Evolutionary conservation across 768 basidiomycete genomes (phyloP).

Genomic region (Pisolithus sp.): DNA sequence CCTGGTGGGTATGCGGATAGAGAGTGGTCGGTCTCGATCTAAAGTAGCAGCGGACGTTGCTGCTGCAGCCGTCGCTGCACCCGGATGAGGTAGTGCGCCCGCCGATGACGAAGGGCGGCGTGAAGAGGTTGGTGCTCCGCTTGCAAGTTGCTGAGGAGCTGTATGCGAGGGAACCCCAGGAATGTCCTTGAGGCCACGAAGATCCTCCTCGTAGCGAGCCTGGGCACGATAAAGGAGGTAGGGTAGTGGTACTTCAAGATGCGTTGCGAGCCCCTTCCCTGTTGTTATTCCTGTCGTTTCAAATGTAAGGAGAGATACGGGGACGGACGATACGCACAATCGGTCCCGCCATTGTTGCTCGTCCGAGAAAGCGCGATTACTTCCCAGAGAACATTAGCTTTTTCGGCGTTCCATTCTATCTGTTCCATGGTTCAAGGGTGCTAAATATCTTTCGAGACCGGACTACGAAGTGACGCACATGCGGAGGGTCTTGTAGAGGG

Average conservation of each 20-base stretch:
- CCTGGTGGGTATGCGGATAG: conserved; percentile 20
- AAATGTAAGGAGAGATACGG: background rate
- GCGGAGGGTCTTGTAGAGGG: conserved; percentile 57
- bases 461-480: conserved; percentile 39
- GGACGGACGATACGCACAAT: conserved; percentile 48
- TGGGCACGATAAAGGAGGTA: conserved; percentile 82
- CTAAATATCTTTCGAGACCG: too few species aligned
- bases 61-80: conserved; percentile 10
- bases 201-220: conserved; percentile 78
- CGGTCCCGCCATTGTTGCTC: conserved; percentile 65
- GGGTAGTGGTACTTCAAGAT: conserved; percentile 75
- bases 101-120: conserved; percentile 9
- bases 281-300: conserved; percentile 2
- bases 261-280: conserved; percentile 83
- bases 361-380: conserved; percentile 74
- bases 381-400: conserved; percentile 83
- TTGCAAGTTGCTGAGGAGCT: conserved; percentile 21
- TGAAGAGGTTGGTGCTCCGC: conserved; percentile 19
- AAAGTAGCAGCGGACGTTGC: background rate
- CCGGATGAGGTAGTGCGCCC: conserved; percentile 8
- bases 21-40: conserved; percentile 8
- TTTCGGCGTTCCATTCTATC: conserved; percentile 83
- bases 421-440: conserved; percentile 20
- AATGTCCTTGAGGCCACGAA: conserved; percentile 70
- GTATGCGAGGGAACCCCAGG: conserved; percentile 52